These are phyloP conservation scores for Elongisporangium senticosum DNA, from an alignment of 352 stramenopile genomes.

Conservation along the genomic window DNA sequence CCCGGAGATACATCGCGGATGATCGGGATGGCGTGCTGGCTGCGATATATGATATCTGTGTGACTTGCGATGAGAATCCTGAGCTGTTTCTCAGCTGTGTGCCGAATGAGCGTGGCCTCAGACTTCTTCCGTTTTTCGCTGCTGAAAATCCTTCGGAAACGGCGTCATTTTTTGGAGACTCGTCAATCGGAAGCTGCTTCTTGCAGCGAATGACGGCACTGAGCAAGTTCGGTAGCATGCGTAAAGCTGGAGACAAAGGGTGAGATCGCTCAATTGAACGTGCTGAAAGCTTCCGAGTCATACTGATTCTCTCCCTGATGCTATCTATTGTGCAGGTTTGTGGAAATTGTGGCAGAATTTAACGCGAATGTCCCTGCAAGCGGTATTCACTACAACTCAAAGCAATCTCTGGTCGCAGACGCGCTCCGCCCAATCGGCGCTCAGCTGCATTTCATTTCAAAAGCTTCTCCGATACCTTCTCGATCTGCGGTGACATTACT, in stretches of 20 bases:
- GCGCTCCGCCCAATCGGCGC: conserved; percentile 74
- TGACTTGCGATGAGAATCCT: conserved; percentile 68
- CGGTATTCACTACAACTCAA: conserved; percentile 81
- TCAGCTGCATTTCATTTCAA: conserved; percentile 75
- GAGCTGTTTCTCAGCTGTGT: conserved; percentile 67
- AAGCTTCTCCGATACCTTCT: conserved; percentile 55
- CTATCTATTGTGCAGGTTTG: conserved; percentile 38
- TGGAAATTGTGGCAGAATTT: conserved; percentile 84
- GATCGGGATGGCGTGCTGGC: conserved; percentile 74
- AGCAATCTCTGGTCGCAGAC: conserved; percentile 67
- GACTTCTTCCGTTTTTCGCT: conserved; percentile 66
- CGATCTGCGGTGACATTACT: conserved; percentile 66
- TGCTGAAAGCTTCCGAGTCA: not conserved
- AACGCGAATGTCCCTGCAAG: conserved; percentile 87
- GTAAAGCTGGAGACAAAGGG: conserved; percentile 57
- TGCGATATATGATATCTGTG: conserved; percentile 72
- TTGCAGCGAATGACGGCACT: conserved; percentile 70
- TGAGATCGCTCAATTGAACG: conserved; percentile 16
- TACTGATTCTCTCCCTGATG: not conserved
- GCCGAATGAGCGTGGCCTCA: conserved; percentile 63
- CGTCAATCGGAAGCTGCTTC: conserved; percentile 74
- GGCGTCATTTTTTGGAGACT: conserved; percentile 74
- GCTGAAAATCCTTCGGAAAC: conserved; percentile 62
- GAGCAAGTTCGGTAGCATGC: conserved; percentile 47
- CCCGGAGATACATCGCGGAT: conserved; percentile 45